These are phyloP conservation scores for Echeveria elegans DNA, from an alignment of 164 flowering plant species.

Conservation along the genomic window DNA sequence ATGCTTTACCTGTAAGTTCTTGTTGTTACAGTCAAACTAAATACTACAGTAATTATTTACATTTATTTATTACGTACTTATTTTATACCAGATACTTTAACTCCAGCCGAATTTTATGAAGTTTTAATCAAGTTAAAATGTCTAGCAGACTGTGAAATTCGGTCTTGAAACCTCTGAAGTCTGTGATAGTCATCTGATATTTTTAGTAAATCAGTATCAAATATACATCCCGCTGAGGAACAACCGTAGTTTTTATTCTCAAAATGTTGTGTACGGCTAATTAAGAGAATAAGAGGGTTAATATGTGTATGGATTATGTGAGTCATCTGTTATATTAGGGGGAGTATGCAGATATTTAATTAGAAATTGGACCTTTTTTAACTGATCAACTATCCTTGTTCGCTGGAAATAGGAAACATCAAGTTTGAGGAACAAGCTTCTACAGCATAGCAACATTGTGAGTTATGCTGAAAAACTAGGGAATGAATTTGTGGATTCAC, in stretches of 20 bases:
- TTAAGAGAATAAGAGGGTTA: background rate
- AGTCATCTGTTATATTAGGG: background rate
- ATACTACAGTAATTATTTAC: too few species aligned
- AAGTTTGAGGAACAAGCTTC: constrained; percentile 47
- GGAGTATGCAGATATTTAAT: background rate
- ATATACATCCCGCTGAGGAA: background rate
- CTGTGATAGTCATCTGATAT: too few species aligned
- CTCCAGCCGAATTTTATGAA: too few species aligned
- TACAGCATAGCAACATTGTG: constrained; percentile 53
- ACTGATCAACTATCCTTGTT: background rate
- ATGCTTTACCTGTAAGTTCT: constrained; percentile 78
- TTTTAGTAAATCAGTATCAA: background rate
- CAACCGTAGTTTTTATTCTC: background rate
- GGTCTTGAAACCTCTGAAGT: background rate
- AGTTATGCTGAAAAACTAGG: constrained; percentile 55
- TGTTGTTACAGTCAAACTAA: background rate
- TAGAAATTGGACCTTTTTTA: background rate
- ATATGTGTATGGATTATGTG: background rate
- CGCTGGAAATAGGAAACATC: constrained; percentile 54
- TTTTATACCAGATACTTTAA: too few species aligned
- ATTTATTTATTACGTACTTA: too few species aligned
- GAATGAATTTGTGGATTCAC: constrained; percentile 37
- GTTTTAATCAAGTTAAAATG: background rate
- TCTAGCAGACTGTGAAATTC: background rate
- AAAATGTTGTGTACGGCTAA: background rate